A percentile compares a stretch with the other conserved stretches of the same genome.
Evolutionary conservation across 176 grass and related monocot genomes (phyloP).

Genomic region (Oropetium thomaeum): DNA sequence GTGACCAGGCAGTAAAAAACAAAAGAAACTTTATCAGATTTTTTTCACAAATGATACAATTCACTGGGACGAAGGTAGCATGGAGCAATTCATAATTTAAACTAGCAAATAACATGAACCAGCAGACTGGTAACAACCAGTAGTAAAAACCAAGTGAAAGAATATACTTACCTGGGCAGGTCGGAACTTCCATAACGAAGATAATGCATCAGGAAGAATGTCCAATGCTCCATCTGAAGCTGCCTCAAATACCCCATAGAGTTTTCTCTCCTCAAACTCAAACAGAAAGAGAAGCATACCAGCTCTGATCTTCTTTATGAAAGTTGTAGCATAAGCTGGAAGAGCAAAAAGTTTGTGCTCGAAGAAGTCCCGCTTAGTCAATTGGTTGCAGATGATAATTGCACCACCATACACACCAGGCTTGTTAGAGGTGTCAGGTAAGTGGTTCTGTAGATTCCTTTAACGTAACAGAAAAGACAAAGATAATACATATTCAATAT

Average conservation of each 20-base stretch:
- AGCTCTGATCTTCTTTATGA: conserved; percentile 65
- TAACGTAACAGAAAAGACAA: conserved; percentile 10
- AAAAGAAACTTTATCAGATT: conserved; percentile 16
- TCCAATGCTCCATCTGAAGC: conserved; percentile 58
- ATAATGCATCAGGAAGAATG: conserved; percentile 48
- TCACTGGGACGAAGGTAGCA: not conserved
- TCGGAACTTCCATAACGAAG: conserved; percentile 27
- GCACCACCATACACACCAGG: conserved; percentile 57
- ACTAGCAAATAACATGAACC: conserved; percentile 20
- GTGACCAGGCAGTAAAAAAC: conserved; percentile 10
- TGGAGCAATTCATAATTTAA: not conserved
- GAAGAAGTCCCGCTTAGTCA: conserved; percentile 45
- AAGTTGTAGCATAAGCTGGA: conserved; percentile 43
- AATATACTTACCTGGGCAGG: conserved; percentile 46
- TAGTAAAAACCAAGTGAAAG: conserved; percentile 13
- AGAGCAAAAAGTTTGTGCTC: conserved; percentile 45
- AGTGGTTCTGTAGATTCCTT: conserved; percentile 30
- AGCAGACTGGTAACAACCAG: conserved; percentile 12
- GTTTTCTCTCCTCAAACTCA: conserved; percentile 55
- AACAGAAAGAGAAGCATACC: conserved; percentile 73
- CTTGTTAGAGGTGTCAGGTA: conserved; percentile 18
- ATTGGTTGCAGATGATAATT: conserved; percentile 50
- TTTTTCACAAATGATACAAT: not conserved
- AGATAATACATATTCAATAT: not conserved
- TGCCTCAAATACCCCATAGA: conserved; percentile 64